Base-by-base conservation (phyloP, 768 basidiomycete genomes). In the Collybia sp. region DNA sequence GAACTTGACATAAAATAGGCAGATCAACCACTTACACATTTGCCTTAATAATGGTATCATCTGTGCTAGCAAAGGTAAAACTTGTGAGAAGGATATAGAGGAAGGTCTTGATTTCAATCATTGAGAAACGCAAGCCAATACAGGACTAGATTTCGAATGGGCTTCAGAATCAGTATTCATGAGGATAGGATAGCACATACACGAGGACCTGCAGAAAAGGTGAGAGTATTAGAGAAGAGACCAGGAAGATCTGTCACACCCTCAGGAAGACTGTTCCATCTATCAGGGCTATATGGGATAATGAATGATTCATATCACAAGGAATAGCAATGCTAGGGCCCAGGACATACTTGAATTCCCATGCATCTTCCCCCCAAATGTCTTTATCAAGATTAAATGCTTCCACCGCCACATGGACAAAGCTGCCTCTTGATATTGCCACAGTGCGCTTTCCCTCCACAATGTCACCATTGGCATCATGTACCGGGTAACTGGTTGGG, bases 81-180 rank as follows among this genome's bases (percentile, higher is more conserved):
- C 77, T 74, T 11, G 80, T 81, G 36, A 92, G 53, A 16, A 92
- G 70, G 42, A 82, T 73, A 54, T 80, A 88, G 8, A 89, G 56
- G 58, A 92, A 83, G 0, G 77, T 73, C 66, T 92, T 92, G 53
- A 89, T 82, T 67, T 93, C 88, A 44, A 91, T 86, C 59, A 90
- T 66, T 5, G 89, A 87, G 61, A 93, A 89, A 17, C 83, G 79
- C 68, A 86, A 72, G 2, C 89, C 89, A 41, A 90, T 85, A 58
- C 90, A 92, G 1, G 87, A 85, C 89, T 92, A 44, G 43, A 48
- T 45, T 25, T 8, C 3, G 8, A 25, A 8, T 25, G 25, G 25
- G 25, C 8, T 25, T 25, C 25, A 25, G 3, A 25, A 25, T 3
- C 3, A 25, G 4, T 8, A 25, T 25, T 8, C 3, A 25, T 25